These are phyloP conservation scores for Elsinoe fawcettii DNA, from an alignment of 2,329 filamentous ascomycete species.

Conservation along the genomic window DNA sequence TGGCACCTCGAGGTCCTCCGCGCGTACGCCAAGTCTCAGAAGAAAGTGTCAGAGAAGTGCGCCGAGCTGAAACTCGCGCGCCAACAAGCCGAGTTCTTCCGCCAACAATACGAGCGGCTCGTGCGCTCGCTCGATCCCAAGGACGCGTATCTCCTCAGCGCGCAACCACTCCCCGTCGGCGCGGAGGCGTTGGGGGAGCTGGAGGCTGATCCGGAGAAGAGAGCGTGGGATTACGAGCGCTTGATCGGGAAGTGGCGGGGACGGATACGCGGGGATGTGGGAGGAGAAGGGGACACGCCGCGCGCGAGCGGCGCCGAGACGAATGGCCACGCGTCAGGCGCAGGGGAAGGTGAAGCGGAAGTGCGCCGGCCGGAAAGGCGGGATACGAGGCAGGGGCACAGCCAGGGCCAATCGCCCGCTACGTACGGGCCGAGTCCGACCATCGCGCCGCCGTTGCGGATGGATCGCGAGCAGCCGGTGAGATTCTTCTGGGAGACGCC, in stretches of 20 bases:
- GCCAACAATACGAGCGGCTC: constrained; percentile 28
- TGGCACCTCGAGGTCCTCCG: constrained; percentile 43
- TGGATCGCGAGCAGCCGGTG: constrained; percentile 8
- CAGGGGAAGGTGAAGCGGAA: neutral
- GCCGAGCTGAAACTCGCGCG: constrained; percentile 34
- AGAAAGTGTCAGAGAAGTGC: constrained; percentile 31
- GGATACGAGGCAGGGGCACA: neutral
- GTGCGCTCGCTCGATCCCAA: constrained; percentile 16
- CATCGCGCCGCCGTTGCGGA: neutral
- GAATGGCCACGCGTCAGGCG: neutral
- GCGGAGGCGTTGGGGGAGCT: neutral
- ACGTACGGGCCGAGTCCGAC: constrained; percentile 10
- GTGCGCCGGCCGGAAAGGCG: neutral
- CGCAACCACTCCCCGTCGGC: neutral
- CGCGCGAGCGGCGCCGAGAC: neutral
- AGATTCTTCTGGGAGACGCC: constrained; percentile 13
- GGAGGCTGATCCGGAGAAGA: constrained; percentile 11
- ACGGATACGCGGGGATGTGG: constrained; percentile 11
- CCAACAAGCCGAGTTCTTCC: constrained; percentile 37
- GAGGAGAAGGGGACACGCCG: neutral
- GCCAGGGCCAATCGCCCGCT: neutral
- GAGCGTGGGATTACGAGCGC: constrained; percentile 19
- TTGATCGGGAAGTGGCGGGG: constrained; percentile 20
- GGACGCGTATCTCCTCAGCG: constrained; percentile 7
- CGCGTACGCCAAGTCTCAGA: constrained; percentile 36